These are phyloP conservation scores for Flammula alnicola DNA, from an alignment of 1,284 basidiomycete species.

Conservation along the genomic window DNA sequence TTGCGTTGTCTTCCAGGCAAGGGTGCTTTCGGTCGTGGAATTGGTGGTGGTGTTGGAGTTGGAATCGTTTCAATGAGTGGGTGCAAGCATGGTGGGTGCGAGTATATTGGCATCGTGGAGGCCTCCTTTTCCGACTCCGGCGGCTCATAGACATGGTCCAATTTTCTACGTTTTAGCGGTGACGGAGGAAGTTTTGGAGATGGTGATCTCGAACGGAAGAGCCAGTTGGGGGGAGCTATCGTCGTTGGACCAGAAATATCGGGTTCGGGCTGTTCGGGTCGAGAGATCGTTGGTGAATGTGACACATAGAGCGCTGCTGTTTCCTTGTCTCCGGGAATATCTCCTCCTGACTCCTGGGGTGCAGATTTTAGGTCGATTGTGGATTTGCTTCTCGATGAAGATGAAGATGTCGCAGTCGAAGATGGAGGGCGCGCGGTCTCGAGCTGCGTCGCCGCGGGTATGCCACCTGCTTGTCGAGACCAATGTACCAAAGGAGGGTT, in stretches of 20 bases:
- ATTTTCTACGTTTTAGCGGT: conserved; percentile 20
- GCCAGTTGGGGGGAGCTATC: conserved; percentile 1
- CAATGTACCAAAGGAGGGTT: not conserved
- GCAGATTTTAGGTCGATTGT: too few species aligned
- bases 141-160: conserved; percentile 2
- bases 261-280: not conserved
- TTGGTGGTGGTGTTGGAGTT: conserved; percentile 4
- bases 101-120: not conserved
- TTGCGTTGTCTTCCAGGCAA: not conserved
- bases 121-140: not conserved
- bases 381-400: too few species aligned
- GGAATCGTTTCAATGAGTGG: not conserved
- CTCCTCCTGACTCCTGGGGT: too few species aligned
- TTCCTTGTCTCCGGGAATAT: too few species aligned
- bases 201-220: conserved; percentile 1
- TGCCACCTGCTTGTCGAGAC: not conserved
- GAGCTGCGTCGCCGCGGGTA: not conserved
- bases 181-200: conserved; percentile 11
- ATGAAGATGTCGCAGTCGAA: too few species aligned
- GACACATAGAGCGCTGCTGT: too few species aligned
- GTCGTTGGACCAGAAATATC: not conserved
- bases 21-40: not conserved
- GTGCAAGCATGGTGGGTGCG: not conserved
- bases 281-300: not conserved
- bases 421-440: not conserved